Evolutionary conservation across 805 yeast species (phyloP), one percentile per base, ranked within the genome.

Genomic region (Zygosaccharomyces kombuchaensis): DNA sequence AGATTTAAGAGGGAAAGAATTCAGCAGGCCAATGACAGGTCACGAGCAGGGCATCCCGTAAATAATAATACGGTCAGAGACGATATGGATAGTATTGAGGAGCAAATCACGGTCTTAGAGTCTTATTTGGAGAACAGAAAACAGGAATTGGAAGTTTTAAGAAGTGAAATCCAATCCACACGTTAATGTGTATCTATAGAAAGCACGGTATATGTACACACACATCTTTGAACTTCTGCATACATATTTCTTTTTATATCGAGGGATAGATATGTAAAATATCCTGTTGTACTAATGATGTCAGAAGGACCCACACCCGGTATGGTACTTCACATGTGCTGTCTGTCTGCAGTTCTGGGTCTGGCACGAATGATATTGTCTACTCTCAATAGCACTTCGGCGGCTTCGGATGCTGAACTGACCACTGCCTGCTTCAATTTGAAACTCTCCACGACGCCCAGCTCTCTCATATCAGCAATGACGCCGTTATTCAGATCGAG

Each of bases 321-420:
- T 35, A 19, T 19, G 9, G 41, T 47, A 36, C 36, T 46, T 56
- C 56, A 61, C 65, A 58, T 57, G 37, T 52, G 60, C 55, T 79
- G 82, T 74, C 96, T 79, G 71, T 86, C 91, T 34, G 97, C 96
- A 36, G 99, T 90, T 70, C 99, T 78, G 53, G 99, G 99, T 67
- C 87, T 90, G 27, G 99, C 98, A 56, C 96, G 82, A 53, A 93
- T 87, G 55, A 93, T 93, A 68, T 93, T 91, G 66, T 93, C 99
- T 35, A 93, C 99, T 65, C 99, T 81, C 60, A 93, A 72, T 55
- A 93, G 76, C 39, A 93, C 90, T 72, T 93, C 98, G 4, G 98
- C 95, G 26, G 99, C 99, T 72, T 93, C 99, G n/a, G 96, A 76
- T 4, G 99, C 98, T 38, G 95, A 83, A 10, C 89, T 79, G 13